These are phyloP conservation scores for Cryptomeria japonica DNA, from an alignment of 75 land plant species.

Conservation along the genomic window DNA sequence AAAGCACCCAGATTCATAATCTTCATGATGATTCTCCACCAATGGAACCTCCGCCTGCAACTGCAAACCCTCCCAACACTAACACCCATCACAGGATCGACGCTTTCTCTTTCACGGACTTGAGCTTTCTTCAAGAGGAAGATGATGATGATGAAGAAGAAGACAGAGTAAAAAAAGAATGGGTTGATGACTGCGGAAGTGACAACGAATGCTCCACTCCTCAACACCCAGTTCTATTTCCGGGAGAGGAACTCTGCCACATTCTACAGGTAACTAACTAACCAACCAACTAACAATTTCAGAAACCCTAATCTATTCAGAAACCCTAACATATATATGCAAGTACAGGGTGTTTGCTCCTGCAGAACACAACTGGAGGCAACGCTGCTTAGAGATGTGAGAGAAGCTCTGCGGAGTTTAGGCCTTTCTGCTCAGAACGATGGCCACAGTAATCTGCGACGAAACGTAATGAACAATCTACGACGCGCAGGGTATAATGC, in stretches of 20 bases:
- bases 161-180: background rate
- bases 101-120: background rate
- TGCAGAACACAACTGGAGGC: background rate
- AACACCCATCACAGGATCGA: background rate
- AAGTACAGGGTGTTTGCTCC: conserved; percentile 9
- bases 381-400: background rate
- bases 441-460: background rate
- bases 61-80: background rate
- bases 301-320: background rate
- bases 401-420: background rate
- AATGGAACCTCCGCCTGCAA: background rate
- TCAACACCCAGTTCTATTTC: background rate
- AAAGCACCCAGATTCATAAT: too few species aligned
- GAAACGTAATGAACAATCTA: conserved; percentile 5
- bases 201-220: background rate
- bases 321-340: background rate
- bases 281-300: background rate
- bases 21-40: too few species aligned
- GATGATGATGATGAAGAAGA: background rate
- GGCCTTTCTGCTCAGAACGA: background rate
- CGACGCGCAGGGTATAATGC: conserved; percentile 25
- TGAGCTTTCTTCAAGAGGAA: background rate
- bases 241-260: background rate
- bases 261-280: background rate
- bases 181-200: conserved; percentile 15